phyloP scores from a whole-genome alignment of 768 basidiomycete genomes.

The Boletus insuetus region DNA sequence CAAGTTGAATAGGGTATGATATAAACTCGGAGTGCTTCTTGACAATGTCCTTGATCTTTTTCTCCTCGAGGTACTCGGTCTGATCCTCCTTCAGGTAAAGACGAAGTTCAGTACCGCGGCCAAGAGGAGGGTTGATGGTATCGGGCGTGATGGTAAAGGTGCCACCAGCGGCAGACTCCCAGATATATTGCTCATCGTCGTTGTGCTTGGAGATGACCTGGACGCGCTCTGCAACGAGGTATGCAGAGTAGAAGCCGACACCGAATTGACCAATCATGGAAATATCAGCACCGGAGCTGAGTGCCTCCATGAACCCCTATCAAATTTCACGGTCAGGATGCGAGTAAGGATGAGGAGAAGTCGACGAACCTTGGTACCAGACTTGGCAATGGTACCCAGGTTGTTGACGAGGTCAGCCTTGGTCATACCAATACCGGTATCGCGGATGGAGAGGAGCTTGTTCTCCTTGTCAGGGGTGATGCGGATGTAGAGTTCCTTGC shows the following conservation, averaged over 20 bases:
- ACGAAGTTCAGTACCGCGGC: conserved; percentile 90
- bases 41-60: conserved; percentile 98
- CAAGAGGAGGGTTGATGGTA: conserved; percentile 83
- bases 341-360: neutral
- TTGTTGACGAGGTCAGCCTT: conserved; percentile 99
- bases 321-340: conserved; percentile 7
- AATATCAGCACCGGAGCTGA: conserved; percentile 84
- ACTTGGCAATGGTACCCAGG: conserved; percentile 94
- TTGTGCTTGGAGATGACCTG: conserved; percentile 99
- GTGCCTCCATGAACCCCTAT: conserved; percentile 99
- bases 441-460: conserved; percentile 86
- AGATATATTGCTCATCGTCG: conserved; percentile 99
- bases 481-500: conserved; percentile 92
- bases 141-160: conserved; percentile 99
- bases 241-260: conserved; percentile 99
- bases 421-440: conserved; percentile 99
- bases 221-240: conserved; percentile 98
- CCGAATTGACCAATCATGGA: conserved; percentile 99
- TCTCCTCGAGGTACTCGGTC: conserved; percentile 98
- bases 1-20: conserved; percentile 98
- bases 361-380: conserved; percentile 75
- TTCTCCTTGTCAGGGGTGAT: conserved; percentile 96
- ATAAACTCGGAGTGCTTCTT: conserved; percentile 99
- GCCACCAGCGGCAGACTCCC: conserved; percentile 99
- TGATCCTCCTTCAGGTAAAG: conserved; percentile 98